Percentiles rank a stretch among this genome's conserved stretches.
These are phyloP conservation scores for Lepidium aucheri DNA, from an alignment of 345 rosid species.

Conservation along the genomic window DNA sequence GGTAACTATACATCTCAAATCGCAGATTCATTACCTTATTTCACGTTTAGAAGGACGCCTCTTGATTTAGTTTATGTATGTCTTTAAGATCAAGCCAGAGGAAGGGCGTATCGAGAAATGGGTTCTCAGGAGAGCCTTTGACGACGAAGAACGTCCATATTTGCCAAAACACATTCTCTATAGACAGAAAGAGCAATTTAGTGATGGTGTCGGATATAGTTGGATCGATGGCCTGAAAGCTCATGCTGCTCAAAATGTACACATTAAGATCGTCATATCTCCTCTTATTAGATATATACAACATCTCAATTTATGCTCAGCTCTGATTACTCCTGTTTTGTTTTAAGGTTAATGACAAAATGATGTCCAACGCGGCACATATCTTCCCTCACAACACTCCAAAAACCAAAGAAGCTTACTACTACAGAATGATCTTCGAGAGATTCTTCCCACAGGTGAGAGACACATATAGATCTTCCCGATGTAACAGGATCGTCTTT, in stretches of 20 bases:
- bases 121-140: conserved; percentile 80
- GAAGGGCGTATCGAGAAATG: conserved; percentile 79
- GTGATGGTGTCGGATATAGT: conserved; percentile 95
- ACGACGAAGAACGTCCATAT: conserved; percentile 76
- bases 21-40: not conserved
- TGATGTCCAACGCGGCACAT: conserved; percentile 66
- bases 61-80: not conserved
- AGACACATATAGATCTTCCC: not conserved
- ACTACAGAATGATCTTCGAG: conserved; percentile 86
- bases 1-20: conserved; percentile 30
- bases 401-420: conserved; percentile 74
- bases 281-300: not conserved
- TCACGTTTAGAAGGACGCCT: not conserved
- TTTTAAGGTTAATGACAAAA: conserved; percentile 63
- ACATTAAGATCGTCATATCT: not conserved
- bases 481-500: not conserved
- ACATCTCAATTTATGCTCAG: not conserved
- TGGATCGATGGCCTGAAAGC: conserved; percentile 97
- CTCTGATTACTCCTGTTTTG: not conserved
- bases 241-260: conserved; percentile 66
- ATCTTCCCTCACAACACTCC: conserved; percentile 88
- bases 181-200: conserved; percentile 95
- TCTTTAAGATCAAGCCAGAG: conserved; percentile 49
- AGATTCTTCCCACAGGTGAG: conserved; percentile 77
- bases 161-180: conserved; percentile 89